These are phyloP conservation scores for Claviceps sp. DNA, from an alignment of 2,329 filamentous ascomycete genomes.

Conservation along the genomic window DNA sequence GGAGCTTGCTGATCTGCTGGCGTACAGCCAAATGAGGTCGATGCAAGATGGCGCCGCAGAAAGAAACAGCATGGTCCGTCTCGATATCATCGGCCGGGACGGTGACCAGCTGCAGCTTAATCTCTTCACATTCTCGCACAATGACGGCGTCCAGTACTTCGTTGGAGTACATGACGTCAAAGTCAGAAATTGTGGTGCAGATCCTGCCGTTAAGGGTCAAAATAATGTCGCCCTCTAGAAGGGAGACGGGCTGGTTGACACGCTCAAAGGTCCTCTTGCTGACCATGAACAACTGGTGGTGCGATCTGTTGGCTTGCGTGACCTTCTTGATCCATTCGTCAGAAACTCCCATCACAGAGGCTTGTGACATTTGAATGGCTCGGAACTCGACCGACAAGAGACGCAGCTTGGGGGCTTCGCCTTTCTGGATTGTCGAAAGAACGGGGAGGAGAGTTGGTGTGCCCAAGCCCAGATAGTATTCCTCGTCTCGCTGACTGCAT, in stretches of 20 bases:
- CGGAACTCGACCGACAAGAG: slow-evolving; percentile 93
- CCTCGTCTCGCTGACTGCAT: slow-evolving; percentile 73
- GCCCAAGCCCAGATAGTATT: slow-evolving; percentile 88
- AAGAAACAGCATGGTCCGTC: slow-evolving; percentile 81
- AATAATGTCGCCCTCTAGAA: slow-evolving; percentile 85
- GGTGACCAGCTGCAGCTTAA: slow-evolving; percentile 65
- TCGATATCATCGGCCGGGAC: slow-evolving; percentile 83
- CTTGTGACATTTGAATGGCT: slow-evolving; percentile 92
- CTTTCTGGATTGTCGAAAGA: slow-evolving; percentile 72
- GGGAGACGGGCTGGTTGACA: slow-evolving; percentile 33
- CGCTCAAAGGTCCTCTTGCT: slow-evolving; percentile 69
- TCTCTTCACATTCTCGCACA: slow-evolving; percentile 70
- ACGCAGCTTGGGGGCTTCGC: slow-evolving; percentile 64
- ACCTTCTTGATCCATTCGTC: slow-evolving; percentile 94
- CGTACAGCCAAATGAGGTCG: slow-evolving; percentile 90
- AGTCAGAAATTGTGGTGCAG: slow-evolving; percentile 82
- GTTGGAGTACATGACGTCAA: slow-evolving; percentile 93
- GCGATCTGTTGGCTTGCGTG: slow-evolving; percentile 73
- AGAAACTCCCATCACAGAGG: slow-evolving; percentile 89
- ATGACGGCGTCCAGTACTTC: slow-evolving; percentile 72
- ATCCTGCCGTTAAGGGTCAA: slow-evolving; percentile 83
- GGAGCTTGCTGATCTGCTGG: slow-evolving; percentile 92
- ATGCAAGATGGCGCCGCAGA: slow-evolving; percentile 90
- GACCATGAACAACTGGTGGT: slow-evolving; percentile 97
- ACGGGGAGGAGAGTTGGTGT: slow-evolving; percentile 82